Evolutionary conservation across 129 eudicot genomes (phyloP).

Genomic region (Centrapalus pauciflorus): DNA sequence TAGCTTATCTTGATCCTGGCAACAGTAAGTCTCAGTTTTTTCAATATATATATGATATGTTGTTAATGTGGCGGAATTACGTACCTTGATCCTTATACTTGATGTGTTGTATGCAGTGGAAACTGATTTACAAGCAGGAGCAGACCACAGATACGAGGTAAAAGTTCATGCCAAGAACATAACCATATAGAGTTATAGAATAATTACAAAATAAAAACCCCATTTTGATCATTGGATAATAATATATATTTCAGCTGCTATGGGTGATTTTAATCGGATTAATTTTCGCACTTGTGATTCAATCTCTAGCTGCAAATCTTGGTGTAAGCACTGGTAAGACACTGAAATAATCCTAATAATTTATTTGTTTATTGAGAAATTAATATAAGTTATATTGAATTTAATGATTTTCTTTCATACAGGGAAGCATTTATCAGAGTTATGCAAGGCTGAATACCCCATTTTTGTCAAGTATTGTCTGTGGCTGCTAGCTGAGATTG

Average conservation of each 20-base stretch:
- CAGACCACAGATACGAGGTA: constrained; percentile 59
- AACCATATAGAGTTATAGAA: background rate
- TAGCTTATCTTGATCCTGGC: constrained; percentile 68
- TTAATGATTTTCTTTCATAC: background rate
- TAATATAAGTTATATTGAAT: background rate
- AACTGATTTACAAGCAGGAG: constrained; percentile 76
- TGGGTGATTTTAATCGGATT: constrained; percentile 56
- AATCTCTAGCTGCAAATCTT: constrained; percentile 66
- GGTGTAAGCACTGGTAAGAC: constrained; percentile 57
- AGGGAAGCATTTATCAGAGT: constrained; percentile 83
- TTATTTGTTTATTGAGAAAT: background rate
- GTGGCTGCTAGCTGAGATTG: constrained; percentile 83
- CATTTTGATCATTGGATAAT: background rate
- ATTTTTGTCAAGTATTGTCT: constrained; percentile 57
- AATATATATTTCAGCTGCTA: constrained; percentile 34
- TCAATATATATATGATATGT: too few relatives aligned
- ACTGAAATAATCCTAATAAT: background rate
- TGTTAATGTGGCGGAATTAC: background rate
- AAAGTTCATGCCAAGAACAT: background rate
- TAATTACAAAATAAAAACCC: background rate
- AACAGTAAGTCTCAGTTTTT: constrained; percentile 33
- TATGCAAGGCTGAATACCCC: constrained; percentile 92
- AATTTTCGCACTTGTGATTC: constrained; percentile 56
- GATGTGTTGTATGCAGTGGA: constrained; percentile 36
- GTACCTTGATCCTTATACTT: background rate